Conservation (phyloP, 352 stramenopile species). For the Nothophytophthora sp. region DNA sequence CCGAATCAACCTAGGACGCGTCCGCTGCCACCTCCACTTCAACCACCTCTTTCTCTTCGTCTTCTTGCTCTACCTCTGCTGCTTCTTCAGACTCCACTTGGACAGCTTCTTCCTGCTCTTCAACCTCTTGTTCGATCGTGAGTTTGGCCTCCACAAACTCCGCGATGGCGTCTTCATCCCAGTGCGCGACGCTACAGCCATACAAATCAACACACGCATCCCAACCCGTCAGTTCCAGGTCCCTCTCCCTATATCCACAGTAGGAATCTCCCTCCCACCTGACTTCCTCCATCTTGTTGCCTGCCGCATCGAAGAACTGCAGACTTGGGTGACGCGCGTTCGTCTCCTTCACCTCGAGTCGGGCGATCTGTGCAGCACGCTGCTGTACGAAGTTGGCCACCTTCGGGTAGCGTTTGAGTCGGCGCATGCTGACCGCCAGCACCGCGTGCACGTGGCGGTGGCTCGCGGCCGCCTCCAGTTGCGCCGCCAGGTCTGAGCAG, state of each 20-base stretch:
- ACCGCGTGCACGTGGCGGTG: conserved; percentile 45
- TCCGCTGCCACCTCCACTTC: conserved; percentile 27
- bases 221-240: neutral
- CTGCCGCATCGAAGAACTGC: conserved; percentile 60
- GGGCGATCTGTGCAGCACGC: conserved; percentile 38
- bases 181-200: conserved; percentile 56
- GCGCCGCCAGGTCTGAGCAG: conserved; percentile 47
- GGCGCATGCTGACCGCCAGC: conserved; percentile 52
- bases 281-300: conserved; percentile 59
- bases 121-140: conserved; percentile 21
- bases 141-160: conserved; percentile 75
- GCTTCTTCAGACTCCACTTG: too few species aligned
- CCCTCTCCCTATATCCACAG: too few species aligned
- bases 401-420: conserved; percentile 65
- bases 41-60: conserved; percentile 10
- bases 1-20: conserved; percentile 5
- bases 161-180: conserved; percentile 72
- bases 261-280: too few species aligned
- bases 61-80: conserved; percentile 1
- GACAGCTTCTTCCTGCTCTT: conserved; percentile 6
- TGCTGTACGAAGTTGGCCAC: conserved; percentile 70
- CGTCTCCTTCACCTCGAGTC: conserved; percentile 54
- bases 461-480: conserved; percentile 25
- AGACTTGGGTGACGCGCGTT: conserved; percentile 52
- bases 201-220: conserved; percentile 1